Conservation (phyloP, 495 filamentous ascomycete species). For the Terfezia boudieri region DNA sequence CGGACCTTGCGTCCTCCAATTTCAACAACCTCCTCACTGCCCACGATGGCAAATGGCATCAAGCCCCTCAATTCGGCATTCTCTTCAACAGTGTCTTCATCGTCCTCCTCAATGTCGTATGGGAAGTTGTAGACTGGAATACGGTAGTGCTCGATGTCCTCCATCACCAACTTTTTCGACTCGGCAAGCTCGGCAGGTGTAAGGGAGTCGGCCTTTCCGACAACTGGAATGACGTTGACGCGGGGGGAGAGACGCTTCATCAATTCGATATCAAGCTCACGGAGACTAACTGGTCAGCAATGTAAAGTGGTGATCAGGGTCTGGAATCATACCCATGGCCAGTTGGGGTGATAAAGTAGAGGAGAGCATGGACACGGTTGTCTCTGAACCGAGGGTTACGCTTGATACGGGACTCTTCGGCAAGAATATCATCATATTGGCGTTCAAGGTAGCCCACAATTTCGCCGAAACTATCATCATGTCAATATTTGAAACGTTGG, state of each 20-base stretch:
- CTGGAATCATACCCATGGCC: constrained; percentile 56
- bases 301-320: not conserved
- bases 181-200: constrained; percentile 92
- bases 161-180: constrained; percentile 99
- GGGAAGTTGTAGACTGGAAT: constrained; percentile 99
- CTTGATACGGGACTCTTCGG: constrained; percentile 98
- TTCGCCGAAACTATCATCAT: constrained; percentile 53
- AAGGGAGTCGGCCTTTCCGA: constrained; percentile 92
- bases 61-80: constrained; percentile 89
- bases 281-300: constrained; percentile 39
- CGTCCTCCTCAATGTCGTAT: constrained; percentile 98
- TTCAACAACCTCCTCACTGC: constrained; percentile 84
- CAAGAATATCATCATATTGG: constrained; percentile 97
- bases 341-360: constrained; percentile 98
- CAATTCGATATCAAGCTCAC: constrained; percentile 94
- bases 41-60: constrained; percentile 98
- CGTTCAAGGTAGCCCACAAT: constrained; percentile 94
- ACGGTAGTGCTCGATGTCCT: constrained; percentile 98
- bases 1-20: constrained; percentile 78
- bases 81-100: constrained; percentile 97
- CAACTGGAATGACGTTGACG: constrained; percentile 96
- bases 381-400: constrained; percentile 98
- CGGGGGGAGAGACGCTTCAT: constrained; percentile 98
- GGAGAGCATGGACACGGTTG: constrained; percentile 89
- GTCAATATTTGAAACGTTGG: not conserved